These are phyloP conservation scores for Dalbergia cochinchinensis DNA, from an alignment of 306 rosid genomes.

Conservation along the genomic window DNA sequence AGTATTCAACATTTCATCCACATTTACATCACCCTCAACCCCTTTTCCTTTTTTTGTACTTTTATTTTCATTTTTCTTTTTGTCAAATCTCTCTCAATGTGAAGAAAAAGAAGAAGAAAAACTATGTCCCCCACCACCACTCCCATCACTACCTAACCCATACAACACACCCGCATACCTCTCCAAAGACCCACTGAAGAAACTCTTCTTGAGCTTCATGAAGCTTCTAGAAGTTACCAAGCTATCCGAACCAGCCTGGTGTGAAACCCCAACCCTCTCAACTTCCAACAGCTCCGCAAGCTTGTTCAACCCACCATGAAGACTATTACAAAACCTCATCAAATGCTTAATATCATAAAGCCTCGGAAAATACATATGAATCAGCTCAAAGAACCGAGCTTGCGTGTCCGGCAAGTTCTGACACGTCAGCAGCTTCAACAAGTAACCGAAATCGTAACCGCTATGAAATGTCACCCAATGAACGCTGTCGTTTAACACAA, in stretches of 20 bases:
- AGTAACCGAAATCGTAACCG: conserved; percentile 62
- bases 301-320: conserved; percentile 65
- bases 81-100: conserved; percentile 34
- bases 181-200: conserved; percentile 66
- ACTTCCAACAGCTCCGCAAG: conserved; percentile 68
- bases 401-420: conserved; percentile 60
- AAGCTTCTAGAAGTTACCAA: conserved; percentile 62
- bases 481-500: conserved; percentile 57
- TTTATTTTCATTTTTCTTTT: background rate
- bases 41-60: background rate
- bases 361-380: conserved; percentile 55
- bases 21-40: too few species aligned
- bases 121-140: background rate
- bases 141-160: conserved; percentile 51
- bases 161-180: conserved; percentile 68
- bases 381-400: conserved; percentile 54
- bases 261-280: conserved; percentile 60
- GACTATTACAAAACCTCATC: conserved; percentile 60
- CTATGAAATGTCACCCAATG: conserved; percentile 67
- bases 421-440: conserved; percentile 59
- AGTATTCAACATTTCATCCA: too few species aligned
- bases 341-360: conserved; percentile 60
- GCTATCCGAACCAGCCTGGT: conserved; percentile 66
- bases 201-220: conserved; percentile 61
- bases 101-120: background rate